phyloP scores from a whole-genome alignment of 306 rosid species.

The Vachellia collinsii region DNA sequence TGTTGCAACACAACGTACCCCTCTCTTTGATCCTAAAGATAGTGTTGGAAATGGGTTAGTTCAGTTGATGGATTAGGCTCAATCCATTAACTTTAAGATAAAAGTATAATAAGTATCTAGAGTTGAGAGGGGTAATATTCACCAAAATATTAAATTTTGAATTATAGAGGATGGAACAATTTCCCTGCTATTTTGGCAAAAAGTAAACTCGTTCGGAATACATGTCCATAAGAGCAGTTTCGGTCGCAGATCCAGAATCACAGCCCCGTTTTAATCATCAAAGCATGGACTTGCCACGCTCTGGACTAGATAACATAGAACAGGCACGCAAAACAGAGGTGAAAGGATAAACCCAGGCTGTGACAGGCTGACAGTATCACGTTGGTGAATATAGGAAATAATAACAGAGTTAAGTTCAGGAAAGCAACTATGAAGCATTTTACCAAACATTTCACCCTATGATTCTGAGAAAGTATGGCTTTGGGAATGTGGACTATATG shows the following conservation, averaged over 20 bases:
- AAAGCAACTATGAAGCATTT: slow-evolving; percentile 45
- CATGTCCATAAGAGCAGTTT: slow-evolving; percentile 63
- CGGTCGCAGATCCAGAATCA: slow-evolving; percentile 46
- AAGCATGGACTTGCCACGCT: slow-evolving; percentile 50
- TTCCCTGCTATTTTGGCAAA: slow-evolving; percentile 27
- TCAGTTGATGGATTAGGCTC: too few relatives aligned
- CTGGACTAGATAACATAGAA: slow-evolving; percentile 33
- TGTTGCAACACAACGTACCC: too few relatives aligned
- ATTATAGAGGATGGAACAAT: too few relatives aligned
- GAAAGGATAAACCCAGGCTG: slow-evolving; percentile 54
- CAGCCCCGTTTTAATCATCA: slow-evolving; percentile 56
- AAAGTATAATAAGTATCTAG: too few relatives aligned
- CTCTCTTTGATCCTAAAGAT: too few relatives aligned
- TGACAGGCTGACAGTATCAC: slow-evolving; percentile 29
- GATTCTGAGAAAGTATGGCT: neutral
- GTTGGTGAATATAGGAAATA: slow-evolving; percentile 42
- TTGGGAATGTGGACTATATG: neutral
- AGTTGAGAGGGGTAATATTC: too few relatives aligned
- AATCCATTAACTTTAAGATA: too few relatives aligned
- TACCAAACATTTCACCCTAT: slow-evolving; percentile 35
- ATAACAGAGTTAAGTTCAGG: slow-evolving; percentile 47
- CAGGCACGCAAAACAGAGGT: slow-evolving; percentile 56
- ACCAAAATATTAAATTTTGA: too few relatives aligned
- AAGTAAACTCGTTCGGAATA: slow-evolving; percentile 65
- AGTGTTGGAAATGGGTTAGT: too few relatives aligned